phyloP scores from a whole-genome alignment of 2,329 filamentous ascomycete species.

The Lachnellula willkommii region DNA sequence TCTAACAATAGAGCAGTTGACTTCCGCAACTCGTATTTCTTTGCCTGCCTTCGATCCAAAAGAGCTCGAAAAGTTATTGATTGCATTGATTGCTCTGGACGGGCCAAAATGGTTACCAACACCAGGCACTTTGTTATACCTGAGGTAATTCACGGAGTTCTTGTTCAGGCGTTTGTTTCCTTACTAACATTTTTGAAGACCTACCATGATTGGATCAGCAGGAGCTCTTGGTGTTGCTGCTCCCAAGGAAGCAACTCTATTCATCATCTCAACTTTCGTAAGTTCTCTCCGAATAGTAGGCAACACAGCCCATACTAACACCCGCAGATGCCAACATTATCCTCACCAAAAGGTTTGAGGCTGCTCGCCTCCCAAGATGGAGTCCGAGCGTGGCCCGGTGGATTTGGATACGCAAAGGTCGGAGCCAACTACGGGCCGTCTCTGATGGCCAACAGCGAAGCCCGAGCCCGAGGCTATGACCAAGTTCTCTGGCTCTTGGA shows the following conservation, averaged over 20 bases:
- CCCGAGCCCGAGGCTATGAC: conserved; percentile 66
- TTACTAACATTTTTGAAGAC: conserved; percentile 33
- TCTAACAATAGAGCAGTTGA: conserved; percentile 33
- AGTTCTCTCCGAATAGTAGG: conserved; percentile 45
- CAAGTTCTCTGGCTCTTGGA: conserved; percentile 95
- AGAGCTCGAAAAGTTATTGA: conserved; percentile 69
- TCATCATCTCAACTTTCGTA: conserved; percentile 67
- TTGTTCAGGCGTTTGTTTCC: not conserved
- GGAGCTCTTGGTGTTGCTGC: conserved; percentile 73
- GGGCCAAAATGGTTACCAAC: conserved; percentile 74
- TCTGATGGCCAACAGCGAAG: conserved; percentile 72
- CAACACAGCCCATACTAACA: not conserved
- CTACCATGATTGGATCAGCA: conserved; percentile 80
- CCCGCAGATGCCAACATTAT: conserved; percentile 53
- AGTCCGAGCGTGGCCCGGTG: conserved; percentile 87
- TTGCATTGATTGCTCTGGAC: conserved; percentile 66
- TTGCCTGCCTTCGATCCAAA: conserved; percentile 67
- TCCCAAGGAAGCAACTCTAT: conserved; percentile 81
- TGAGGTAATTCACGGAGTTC: conserved; percentile 33
- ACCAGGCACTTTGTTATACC: conserved; percentile 70
- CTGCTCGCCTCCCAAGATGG: conserved; percentile 76
- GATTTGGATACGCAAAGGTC: conserved; percentile 87
- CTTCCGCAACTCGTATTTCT: conserved; percentile 60
- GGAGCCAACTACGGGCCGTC: conserved; percentile 90
- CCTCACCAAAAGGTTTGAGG: conserved; percentile 55